Percentiles rank a stretch among this genome's conserved stretches.
Conservation (phyloP, 2,329 filamentous ascomycete species). For the Hortaea sp. region DNA sequence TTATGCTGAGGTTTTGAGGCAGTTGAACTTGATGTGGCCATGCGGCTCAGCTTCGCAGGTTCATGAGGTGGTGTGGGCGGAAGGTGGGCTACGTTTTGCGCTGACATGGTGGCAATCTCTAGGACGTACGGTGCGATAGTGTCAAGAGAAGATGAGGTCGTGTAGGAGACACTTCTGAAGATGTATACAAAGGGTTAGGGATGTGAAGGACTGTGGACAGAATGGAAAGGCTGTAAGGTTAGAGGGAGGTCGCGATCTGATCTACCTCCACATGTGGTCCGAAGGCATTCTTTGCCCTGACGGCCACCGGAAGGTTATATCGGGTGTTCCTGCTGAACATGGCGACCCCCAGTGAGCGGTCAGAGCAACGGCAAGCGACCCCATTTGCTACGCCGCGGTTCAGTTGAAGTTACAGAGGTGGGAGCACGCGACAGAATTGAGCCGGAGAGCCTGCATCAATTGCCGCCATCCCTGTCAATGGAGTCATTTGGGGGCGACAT, state of each 20-base stretch:
- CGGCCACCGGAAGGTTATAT: too few relatives aligned
- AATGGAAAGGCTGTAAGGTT: too few relatives aligned
- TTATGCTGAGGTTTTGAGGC: constrained; percentile 23
- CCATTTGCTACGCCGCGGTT: background rate
- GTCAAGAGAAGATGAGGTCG: too few relatives aligned
- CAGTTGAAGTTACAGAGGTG: background rate
- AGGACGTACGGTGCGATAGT: too few relatives aligned
- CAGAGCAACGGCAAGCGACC: background rate
- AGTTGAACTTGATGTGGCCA: background rate
- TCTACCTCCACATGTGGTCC: too few relatives aligned
- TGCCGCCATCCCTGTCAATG: background rate
- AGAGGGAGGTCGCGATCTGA: too few relatives aligned
- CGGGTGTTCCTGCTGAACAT: too few relatives aligned
- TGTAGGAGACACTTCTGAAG: too few relatives aligned
- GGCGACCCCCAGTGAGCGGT: background rate
- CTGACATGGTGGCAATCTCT: background rate
- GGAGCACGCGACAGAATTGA: background rate
- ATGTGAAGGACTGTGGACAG: too few relatives aligned
- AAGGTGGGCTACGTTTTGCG: constrained; percentile 2
- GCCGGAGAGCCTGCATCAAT: background rate
- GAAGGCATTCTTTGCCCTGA: too few relatives aligned
- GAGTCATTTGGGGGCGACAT: too few relatives aligned
- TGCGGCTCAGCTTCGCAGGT: background rate
- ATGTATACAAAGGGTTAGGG: too few relatives aligned
- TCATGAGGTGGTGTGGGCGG: constrained; percentile 6